Percentiles rank a stretch among this genome's conserved stretches.
Evolutionary conservation across 257 asterid species (phyloP).

Genomic region (Euphrasia confusa): DNA sequence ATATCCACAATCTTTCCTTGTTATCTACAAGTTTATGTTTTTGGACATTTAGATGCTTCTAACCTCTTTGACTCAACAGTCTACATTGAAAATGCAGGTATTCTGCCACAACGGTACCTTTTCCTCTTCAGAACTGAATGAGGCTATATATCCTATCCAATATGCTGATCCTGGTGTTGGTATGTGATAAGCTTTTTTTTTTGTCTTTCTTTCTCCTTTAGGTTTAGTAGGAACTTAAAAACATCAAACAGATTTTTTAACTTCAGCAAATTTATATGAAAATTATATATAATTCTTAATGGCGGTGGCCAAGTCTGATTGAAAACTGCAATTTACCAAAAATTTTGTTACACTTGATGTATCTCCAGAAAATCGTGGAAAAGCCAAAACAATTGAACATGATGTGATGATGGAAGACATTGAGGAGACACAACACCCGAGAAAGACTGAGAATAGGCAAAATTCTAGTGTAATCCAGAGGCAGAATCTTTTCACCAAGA

Average conservation of each 20-base stretch:
- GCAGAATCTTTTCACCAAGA: conserved; percentile 30
- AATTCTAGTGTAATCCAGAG: conserved; percentile 27
- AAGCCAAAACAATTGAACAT: conserved; percentile 28
- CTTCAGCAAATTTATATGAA: background rate
- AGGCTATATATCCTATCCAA: conserved; percentile 31
- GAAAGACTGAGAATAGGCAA: conserved; percentile 26
- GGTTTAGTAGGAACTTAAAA: background rate
- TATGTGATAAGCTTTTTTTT: conserved; percentile 19
- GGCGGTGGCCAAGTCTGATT: background rate
- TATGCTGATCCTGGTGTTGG: conserved; percentile 46
- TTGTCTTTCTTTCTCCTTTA: background rate
- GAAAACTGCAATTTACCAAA: background rate
- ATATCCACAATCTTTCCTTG: background rate
- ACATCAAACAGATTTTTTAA: background rate
- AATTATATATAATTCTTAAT: conserved; percentile 1
- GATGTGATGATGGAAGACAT: conserved; percentile 25
- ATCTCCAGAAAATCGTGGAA: conserved; percentile 30
- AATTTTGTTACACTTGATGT: conserved; percentile 16
- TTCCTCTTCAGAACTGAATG: conserved; percentile 21
- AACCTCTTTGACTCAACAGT: conserved; percentile 15
- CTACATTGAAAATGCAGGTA: conserved; percentile 44
- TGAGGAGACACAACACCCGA: conserved; percentile 23
- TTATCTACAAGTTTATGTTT: conserved; percentile 10
- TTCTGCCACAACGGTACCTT: conserved; percentile 46
- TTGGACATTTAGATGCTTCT: conserved; percentile 10